Evolutionary conservation across 2,329 filamentous ascomycete genomes (phyloP).

Genomic region (Stylonectria norvegica): DNA sequence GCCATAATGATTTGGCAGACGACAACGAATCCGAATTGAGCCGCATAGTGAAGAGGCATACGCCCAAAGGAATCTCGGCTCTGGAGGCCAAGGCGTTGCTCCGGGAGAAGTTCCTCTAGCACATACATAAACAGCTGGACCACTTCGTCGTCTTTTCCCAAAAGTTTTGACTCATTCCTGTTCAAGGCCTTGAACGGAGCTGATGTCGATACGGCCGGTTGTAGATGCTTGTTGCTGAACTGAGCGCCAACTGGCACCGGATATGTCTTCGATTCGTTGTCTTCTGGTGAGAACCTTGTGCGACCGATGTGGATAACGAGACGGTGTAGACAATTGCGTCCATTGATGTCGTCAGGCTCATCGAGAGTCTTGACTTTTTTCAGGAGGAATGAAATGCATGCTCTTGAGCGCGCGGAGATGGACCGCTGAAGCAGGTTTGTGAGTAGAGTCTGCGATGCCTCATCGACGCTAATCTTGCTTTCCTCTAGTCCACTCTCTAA

Average conservation of each 20-base stretch:
- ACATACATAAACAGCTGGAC: conserved; percentile 63
- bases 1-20: conserved; percentile 84
- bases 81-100: conserved; percentile 65
- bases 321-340: conserved; percentile 88
- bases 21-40: conserved; percentile 90
- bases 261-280: conserved; percentile 51
- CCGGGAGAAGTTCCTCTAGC: conserved; percentile 63
- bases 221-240: conserved; percentile 70
- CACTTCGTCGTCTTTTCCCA: conserved; percentile 68
- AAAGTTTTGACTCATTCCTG: conserved; percentile 63
- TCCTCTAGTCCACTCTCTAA: conserved; percentile 58
- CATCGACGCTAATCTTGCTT: conserved; percentile 43
- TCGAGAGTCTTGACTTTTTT: conserved; percentile 67
- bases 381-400: conserved; percentile 70
- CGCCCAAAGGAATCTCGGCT: conserved; percentile 76
- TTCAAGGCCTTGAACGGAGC: conserved; percentile 58
- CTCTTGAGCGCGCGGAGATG: conserved; percentile 65
- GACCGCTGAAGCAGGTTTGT: conserved; percentile 75
- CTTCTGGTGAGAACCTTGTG: conserved; percentile 51
- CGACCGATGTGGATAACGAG: conserved; percentile 89
- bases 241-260: conserved; percentile 48
- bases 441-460: conserved; percentile 60
- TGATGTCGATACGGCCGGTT: conserved; percentile 68
- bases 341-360: conserved; percentile 89
- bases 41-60: conserved; percentile 86